Conservation (phyloP, 139 green algal species). For the Mychonastes homosphaera region DNA sequence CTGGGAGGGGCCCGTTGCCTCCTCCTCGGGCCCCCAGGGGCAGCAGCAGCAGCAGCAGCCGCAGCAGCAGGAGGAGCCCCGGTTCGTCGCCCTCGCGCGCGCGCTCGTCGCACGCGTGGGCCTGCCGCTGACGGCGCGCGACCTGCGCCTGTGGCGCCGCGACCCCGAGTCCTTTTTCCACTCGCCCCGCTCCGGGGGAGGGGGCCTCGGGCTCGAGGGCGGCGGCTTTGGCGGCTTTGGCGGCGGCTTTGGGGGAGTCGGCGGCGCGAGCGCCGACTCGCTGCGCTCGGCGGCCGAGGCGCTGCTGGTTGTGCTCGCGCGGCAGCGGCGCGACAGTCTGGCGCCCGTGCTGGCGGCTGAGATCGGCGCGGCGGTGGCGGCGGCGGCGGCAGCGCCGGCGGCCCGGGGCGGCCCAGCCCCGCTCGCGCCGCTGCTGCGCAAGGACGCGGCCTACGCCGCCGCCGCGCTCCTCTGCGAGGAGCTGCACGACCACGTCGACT, state of each 20-base stretch:
- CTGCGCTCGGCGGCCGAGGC: too few relatives aligned
- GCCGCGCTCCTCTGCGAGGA: constrained; percentile 60
- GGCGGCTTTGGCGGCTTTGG: too few relatives aligned
- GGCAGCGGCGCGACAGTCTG: too few relatives aligned
- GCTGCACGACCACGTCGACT: constrained; percentile 74
- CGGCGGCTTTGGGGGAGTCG: too few relatives aligned
- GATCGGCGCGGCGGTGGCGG: background rate
- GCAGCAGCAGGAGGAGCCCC: background rate
- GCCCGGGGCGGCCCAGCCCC: background rate
- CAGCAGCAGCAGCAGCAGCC: background rate
- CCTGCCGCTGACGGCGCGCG: constrained; percentile 41
- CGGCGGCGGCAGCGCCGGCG: constrained; percentile 7
- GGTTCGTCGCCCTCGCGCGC: constrained; percentile 24
- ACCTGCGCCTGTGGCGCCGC: constrained; percentile 60
- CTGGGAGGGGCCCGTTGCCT: constrained; percentile 8
- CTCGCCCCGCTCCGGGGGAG: constrained; percentile 34
- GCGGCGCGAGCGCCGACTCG: too few relatives aligned
- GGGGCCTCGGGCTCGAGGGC: too few relatives aligned
- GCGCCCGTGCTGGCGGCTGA: background rate
- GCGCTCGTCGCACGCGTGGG: constrained; percentile 32
- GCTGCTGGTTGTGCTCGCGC: background rate
- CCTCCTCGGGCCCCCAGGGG: too few relatives aligned
- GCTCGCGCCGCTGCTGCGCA: constrained; percentile 41
- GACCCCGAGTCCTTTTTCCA: constrained; percentile 63
- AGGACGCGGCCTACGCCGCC: constrained; percentile 77